phyloP scores from a whole-genome alignment of 176 grass and related monocot species.

The Cocos nucifera region DNA sequence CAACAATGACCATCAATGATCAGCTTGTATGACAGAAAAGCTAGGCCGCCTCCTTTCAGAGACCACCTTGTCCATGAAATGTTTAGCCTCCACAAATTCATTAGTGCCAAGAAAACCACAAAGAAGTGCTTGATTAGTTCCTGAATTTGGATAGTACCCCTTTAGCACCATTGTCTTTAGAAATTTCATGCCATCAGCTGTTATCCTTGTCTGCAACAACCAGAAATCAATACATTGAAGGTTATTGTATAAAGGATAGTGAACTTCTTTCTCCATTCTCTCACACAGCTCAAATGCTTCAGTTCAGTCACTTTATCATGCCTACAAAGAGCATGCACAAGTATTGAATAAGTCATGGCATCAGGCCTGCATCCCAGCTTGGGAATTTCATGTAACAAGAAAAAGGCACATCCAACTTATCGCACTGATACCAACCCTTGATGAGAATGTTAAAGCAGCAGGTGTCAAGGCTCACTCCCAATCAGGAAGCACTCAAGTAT shows the following conservation, averaged over 20 bases:
- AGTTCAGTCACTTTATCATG: conserved; percentile 13
- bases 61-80: conserved; percentile 47
- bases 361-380: conserved; percentile 62
- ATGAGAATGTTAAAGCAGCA: conserved; percentile 86
- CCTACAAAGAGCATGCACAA: conserved; percentile 62
- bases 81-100: conserved; percentile 43
- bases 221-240: conserved; percentile 82
- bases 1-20: conserved; percentile 68
- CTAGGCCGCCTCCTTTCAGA: conserved; percentile 49
- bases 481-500: conserved; percentile 35
- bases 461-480: conserved; percentile 58
- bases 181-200: conserved; percentile 31
- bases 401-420: conserved; percentile 42
- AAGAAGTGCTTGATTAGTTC: conserved; percentile 70
- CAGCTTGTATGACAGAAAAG: conserved; percentile 65
- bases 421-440: conserved; percentile 52
- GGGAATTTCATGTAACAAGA: conserved; percentile 63
- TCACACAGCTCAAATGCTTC: conserved; percentile 53
- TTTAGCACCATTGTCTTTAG: conserved; percentile 52
- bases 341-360: conserved; percentile 55
- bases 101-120: conserved; percentile 48
- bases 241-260: conserved; percentile 50
- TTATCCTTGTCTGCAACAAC: conserved; percentile 49
- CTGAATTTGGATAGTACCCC: conserved; percentile 61
- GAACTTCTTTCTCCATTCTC: conserved; percentile 41